Conservation (phyloP, 306 rosid genomes). For the Acacia acuminata region DNA sequence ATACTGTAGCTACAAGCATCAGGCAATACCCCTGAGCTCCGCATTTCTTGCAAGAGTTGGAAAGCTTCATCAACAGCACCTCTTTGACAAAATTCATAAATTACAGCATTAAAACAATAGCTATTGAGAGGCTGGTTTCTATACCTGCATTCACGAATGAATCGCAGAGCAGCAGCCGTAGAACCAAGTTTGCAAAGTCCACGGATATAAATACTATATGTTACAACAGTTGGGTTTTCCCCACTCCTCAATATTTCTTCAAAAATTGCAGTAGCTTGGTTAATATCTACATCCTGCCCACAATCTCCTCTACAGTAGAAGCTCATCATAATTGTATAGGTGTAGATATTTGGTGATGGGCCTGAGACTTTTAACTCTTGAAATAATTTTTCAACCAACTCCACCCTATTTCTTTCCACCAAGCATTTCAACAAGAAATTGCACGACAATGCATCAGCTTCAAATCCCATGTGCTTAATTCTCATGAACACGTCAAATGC, state of each 20-base stretch:
- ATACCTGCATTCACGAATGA: conserved; percentile 42
- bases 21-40: conserved; percentile 46
- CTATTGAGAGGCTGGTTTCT: conserved; percentile 45
- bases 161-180: conserved; percentile 39
- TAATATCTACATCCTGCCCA: conserved; percentile 45
- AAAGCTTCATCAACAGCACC: conserved; percentile 44
- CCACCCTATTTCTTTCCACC: conserved; percentile 52
- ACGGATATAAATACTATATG: conserved; percentile 54
- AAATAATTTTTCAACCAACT: conserved; percentile 45
- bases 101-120: conserved; percentile 57
- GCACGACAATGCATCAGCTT: conserved; percentile 45
- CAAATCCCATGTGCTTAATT: conserved; percentile 47
- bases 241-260: conserved; percentile 50
- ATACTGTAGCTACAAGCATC: conserved; percentile 69
- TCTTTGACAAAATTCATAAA: conserved; percentile 50
- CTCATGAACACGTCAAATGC: conserved; percentile 53
- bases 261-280: conserved; percentile 47
- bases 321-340: conserved; percentile 66
- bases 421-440: conserved; percentile 76
- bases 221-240: conserved; percentile 55
- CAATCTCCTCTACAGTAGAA: conserved; percentile 49
- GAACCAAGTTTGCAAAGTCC: conserved; percentile 65
- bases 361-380: conserved; percentile 51
- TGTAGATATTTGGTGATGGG: conserved; percentile 54
- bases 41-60: conserved; percentile 58